Evolutionary conservation across 805 yeast genomes (phyloP).

Genomic region (Wickerhamiella kurtzmanii): DNA sequence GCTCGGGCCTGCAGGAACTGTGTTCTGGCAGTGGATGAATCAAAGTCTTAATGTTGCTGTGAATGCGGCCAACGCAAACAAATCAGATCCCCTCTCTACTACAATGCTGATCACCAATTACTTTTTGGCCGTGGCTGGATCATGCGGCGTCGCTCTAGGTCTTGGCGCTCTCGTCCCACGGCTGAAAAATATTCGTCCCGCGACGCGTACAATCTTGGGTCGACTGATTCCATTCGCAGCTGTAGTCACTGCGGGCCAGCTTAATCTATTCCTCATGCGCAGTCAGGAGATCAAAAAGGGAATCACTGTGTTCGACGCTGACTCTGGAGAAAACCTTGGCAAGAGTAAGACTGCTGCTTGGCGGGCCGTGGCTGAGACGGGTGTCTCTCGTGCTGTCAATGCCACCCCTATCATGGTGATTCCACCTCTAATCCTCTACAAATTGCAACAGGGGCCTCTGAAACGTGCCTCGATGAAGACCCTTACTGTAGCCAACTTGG

Average conservation of each 20-base stretch:
- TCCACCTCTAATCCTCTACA: slow-evolving; percentile 77
- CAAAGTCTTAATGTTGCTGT: slow-evolving; percentile 95
- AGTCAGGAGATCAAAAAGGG: slow-evolving; percentile 72
- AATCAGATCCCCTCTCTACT: slow-evolving; percentile 79
- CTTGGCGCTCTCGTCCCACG: slow-evolving; percentile 83
- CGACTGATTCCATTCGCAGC: slow-evolving; percentile 97
- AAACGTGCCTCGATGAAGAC: slow-evolving; percentile 52
- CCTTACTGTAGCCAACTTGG: slow-evolving; percentile 66
- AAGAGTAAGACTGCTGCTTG: slow-evolving; percentile 75
- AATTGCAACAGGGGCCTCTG: slow-evolving; percentile 56
- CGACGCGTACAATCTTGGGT: slow-evolving; percentile 56
- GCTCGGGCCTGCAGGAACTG: slow-evolving; percentile 74
- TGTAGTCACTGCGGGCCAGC: slow-evolving; percentile 92
- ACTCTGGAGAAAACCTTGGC: slow-evolving; percentile 36
- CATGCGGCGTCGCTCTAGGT: slow-evolving; percentile 92
- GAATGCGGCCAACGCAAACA: slow-evolving; percentile 91
- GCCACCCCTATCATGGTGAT: slow-evolving; percentile 97
- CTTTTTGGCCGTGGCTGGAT: slow-evolving; percentile 79
- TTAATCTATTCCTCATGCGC: slow-evolving; percentile 93
- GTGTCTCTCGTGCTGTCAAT: slow-evolving; percentile 83
- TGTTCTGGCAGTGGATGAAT: slow-evolving; percentile 96
- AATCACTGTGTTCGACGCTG: slow-evolving; percentile 28
- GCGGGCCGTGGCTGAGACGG: slow-evolving; percentile 94
- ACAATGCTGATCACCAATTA: slow-evolving; percentile 67
- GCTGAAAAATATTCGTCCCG: slow-evolving; percentile 53